Conservation (phyloP, 2,329 filamentous ascomycete species). For the Phyllosticta citribraziliensis region DNA sequence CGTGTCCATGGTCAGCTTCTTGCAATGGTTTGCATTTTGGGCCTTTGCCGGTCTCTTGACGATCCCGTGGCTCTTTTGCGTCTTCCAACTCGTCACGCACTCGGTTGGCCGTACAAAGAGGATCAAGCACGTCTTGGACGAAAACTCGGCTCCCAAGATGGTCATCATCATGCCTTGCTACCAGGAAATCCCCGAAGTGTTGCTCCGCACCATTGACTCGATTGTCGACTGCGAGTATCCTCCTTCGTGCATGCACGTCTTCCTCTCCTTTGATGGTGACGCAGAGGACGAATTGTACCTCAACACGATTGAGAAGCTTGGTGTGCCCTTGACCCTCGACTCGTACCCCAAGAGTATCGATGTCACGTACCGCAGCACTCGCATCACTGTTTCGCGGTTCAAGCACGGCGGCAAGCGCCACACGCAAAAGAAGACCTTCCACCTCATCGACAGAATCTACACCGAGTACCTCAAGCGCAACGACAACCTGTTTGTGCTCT, state of each 20-base stretch:
- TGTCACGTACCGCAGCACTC: conserved; percentile 68
- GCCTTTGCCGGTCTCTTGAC: conserved; percentile 77
- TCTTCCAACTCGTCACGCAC: conserved; percentile 84
- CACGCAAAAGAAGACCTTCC: conserved; percentile 88
- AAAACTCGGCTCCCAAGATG: conserved; percentile 79
- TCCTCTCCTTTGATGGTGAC: conserved; percentile 89
- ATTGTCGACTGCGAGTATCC: conserved; percentile 93
- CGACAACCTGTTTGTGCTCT: conserved; percentile 89
- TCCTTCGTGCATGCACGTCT: conserved; percentile 82
- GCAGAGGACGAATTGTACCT: conserved; percentile 82
- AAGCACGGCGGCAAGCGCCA: conserved; percentile 87
- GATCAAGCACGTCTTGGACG: conserved; percentile 76
- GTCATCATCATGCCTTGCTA: conserved; percentile 97
- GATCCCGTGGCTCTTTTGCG: conserved; percentile 84
- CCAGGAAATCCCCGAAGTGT: conserved; percentile 75
- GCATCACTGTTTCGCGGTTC: conserved; percentile 86
- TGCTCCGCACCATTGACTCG: conserved; percentile 80
- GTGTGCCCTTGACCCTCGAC: conserved; percentile 66
- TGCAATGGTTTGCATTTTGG: conserved; percentile 97
- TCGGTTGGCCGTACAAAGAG: conserved; percentile 71
- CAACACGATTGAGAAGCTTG: conserved; percentile 74
- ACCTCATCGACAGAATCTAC: conserved; percentile 88
- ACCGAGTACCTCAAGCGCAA: conserved; percentile 74
- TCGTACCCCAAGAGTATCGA: conserved; percentile 86
- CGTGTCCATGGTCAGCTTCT: conserved; percentile 51